phyloP scores from a whole-genome alignment of 805 yeast species.

The Candida sakaeoensis region DNA sequence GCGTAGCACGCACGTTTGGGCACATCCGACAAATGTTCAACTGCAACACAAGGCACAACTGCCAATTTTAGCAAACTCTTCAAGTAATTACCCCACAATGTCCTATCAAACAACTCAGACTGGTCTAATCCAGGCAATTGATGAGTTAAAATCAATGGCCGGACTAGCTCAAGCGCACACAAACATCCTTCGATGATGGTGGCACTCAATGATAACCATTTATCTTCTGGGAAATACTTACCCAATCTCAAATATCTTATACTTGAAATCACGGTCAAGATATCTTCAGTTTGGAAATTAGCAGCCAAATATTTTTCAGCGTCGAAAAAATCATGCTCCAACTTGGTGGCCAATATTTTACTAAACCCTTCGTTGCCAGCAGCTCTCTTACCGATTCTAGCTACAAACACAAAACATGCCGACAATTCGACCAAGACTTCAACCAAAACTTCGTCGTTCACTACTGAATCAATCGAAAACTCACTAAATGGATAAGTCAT shows the following conservation, averaged over 20 bases:
- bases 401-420: constrained; percentile 53
- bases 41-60: constrained; percentile 62
- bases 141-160: constrained; percentile 45
- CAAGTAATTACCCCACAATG: constrained; percentile 67
- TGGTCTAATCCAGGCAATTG: constrained; percentile 51
- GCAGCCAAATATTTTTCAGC: constrained; percentile 28
- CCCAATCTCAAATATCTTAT: constrained; percentile 51
- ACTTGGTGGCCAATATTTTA: constrained; percentile 31
- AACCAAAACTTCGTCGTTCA: constrained; percentile 62
- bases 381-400: constrained; percentile 45
- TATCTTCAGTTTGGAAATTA: constrained; percentile 41
- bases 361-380: constrained; percentile 42
- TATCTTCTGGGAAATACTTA: constrained; percentile 59
- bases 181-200: constrained; percentile 54
- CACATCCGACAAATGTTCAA: constrained; percentile 66
- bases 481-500: constrained; percentile 59
- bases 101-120: constrained; percentile 52
- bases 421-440: constrained; percentile 71
- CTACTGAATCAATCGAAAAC: constrained; percentile 67
- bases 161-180: constrained; percentile 49
- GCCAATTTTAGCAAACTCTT: constrained; percentile 55
- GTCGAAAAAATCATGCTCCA: constrained; percentile 36
- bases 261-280: constrained; percentile 42
- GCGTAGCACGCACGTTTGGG: constrained; percentile 68
- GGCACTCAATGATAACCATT: constrained; percentile 71